These are phyloP conservation scores for Shiraia bambusicola DNA, from an alignment of 2,329 filamentous ascomycete species.

Conservation along the genomic window DNA sequence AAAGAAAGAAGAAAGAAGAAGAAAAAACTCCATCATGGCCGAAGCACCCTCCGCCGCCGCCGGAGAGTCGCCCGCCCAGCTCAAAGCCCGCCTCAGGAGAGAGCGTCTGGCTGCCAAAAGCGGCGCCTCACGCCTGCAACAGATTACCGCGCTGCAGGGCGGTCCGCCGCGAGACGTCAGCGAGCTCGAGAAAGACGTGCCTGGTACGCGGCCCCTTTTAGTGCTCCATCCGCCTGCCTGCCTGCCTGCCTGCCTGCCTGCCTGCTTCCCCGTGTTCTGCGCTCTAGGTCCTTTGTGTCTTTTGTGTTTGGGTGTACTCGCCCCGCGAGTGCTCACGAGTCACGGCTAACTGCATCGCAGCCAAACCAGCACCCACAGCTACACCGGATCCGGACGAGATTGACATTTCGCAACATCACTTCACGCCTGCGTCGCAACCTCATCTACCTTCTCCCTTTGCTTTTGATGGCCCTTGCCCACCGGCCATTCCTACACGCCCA, in stretches of 20 bases:
- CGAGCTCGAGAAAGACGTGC: constrained; percentile 38
- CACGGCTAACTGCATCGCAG: constrained; percentile 27
- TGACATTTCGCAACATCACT: constrained; percentile 76
- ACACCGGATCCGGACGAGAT: constrained; percentile 68
- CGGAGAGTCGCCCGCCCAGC: constrained; percentile 47
- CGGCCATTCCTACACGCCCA: constrained; percentile 21
- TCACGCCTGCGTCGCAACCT: constrained; percentile 55
- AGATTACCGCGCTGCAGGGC: constrained; percentile 69
- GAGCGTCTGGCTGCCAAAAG: constrained; percentile 78
- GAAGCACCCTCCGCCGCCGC: constrained; percentile 20
- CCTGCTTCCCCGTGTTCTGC: background rate
- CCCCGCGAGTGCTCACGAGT: background rate
- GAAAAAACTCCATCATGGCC: constrained; percentile 20
- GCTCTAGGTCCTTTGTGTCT: background rate
- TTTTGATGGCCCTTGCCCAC: constrained; percentile 27
- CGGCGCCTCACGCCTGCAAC: constrained; percentile 69
- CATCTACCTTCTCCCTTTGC: constrained; percentile 42
- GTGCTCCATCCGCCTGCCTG: background rate
- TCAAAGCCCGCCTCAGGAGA: constrained; percentile 72
- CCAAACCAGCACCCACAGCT: constrained; percentile 27
- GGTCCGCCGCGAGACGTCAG: constrained; percentile 47
- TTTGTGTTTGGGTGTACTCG: background rate
- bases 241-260: too few relatives aligned
- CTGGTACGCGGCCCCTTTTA: constrained; percentile 30
- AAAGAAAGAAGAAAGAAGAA: background rate